Evolutionary conservation across 495 filamentous ascomycete species (phyloP), one percentile per base, ranked within the genome.

Genomic region (Penicillium longicatenatum): DNA sequence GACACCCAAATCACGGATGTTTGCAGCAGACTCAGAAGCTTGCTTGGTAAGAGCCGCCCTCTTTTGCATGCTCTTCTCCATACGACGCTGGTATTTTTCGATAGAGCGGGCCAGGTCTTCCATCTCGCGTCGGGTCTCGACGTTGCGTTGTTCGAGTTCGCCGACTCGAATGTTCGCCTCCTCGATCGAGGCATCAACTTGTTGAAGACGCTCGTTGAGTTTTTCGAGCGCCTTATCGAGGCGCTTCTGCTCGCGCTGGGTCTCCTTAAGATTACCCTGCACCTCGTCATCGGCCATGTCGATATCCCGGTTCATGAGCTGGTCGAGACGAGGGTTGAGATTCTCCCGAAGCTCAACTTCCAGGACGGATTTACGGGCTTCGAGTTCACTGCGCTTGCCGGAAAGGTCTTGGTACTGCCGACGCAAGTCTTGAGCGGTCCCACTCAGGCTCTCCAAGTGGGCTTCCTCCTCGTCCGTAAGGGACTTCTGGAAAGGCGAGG

Each of bases 1-100:
- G 24, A 94, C 92, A 63, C 94, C 94, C 8, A 99, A 79, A 61
- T 97, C 91, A 52, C 92, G 86, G 60, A 99, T 97, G 54, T 93
- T 94, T 60, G 89, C 85, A 41, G 84, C 84, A 59, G 89, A 90
- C 65, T 96, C 93, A 2, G 84, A 81, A 6, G 87, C 87, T 66
- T 90, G 87, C 61, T 88, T 83, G 22, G 82, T 84, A 41, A 97
- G 78, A 0, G 91, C 77, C 4, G 91, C 87, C 65, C 89, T 90
- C 75, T 92, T 93, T 53, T 90, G 86, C 73, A 94, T 90, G 64
- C 86, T 91, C 76, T 91, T 94, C 68, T 97, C 93, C 82, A 97
- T 90, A 49, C 84, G 83, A 68, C 96, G 94, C 72, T 96, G 91
- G 52, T 92, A 82, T 55, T 89, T 90, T 66, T 94, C 89, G 54